Evolutionary conservation across 306 rosid species (phyloP), one percentile per base, ranked within the genome.

Genomic region (Gynostemma pentaphyllum): DNA sequence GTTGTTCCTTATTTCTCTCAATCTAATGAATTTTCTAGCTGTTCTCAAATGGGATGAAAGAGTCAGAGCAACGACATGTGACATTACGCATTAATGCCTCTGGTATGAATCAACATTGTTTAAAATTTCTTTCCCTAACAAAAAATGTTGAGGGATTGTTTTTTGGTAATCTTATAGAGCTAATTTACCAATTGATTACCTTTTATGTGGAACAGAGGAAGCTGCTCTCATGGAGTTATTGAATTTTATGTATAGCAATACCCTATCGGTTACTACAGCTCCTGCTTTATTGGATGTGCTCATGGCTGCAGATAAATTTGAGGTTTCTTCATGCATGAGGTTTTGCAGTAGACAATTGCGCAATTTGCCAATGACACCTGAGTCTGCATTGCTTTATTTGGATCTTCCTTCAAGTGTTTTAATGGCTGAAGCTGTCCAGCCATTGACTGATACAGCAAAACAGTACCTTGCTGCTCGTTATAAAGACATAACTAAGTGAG

Each of bases 301-400:
- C 70, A 86, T 92, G 99, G 96, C 96, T 63, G 99, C 99, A 22
- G 99, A 92, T 70, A 92, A 88, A 78, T 92, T 86, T 74, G 90
- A 92, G 76, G 99, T 92, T 64, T 87, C 96, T 54, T 92, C 99
- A 22, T 92, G 99, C 82, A 92, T 92, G 99, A 84, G 95, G 74
- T 53, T 80, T 60, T 92, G 98, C 66, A 88, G 95, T 66, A 72
- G 82, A 53, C 70, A 82, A 50, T 67, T 92, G 82, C 87, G 95
- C 45, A 81, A 75, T 69, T 67, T 78, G 62, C 49, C 88, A 42
- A 92, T 92, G 99, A 84, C 99, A 46, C 94, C 99, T 4, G 92
- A 84, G 45, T 88, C 95, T 71, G 99, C 99, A 18, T 77, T 92
- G 83, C 90, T 88, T 49, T 92, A 82, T 75, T 76, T 88, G 40